These are phyloP conservation scores for Sclerotiophoma versabilis DNA, from an alignment of 2,329 filamentous ascomycete genomes.

Conservation along the genomic window DNA sequence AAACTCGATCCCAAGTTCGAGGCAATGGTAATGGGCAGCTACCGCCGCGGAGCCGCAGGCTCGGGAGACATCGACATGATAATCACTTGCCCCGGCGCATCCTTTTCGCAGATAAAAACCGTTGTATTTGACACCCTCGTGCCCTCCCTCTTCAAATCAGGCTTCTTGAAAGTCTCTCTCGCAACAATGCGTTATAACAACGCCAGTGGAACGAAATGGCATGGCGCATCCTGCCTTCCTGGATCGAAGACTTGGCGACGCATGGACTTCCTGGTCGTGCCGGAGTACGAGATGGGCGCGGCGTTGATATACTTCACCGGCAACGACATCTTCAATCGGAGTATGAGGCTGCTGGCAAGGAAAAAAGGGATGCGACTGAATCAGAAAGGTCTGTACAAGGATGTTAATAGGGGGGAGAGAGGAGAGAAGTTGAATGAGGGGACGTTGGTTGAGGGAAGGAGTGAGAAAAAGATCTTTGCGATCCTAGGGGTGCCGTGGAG, in stretches of 20 bases:
- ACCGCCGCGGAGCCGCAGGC: constrained; percentile 75
- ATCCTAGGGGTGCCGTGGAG: constrained; percentile 84
- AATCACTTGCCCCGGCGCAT: constrained; percentile 71
- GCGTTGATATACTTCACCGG: constrained; percentile 95
- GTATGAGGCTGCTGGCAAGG: constrained; percentile 78
- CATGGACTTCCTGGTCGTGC: constrained; percentile 85
- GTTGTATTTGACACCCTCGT: constrained; percentile 71
- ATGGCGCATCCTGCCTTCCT: constrained; percentile 80
- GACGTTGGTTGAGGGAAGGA: constrained; percentile 72
- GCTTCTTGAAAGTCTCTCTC: constrained; percentile 75
- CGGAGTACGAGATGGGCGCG: constrained; percentile 78
- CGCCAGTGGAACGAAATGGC: constrained; percentile 77
- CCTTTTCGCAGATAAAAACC: constrained; percentile 61
- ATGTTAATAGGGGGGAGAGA: constrained; percentile 68
- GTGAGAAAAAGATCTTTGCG: constrained; percentile 83
- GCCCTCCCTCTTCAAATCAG: constrained; percentile 62
- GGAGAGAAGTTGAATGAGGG: constrained; percentile 71
- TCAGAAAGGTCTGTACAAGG: constrained; percentile 78
- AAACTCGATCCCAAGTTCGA: constrained; percentile 69
- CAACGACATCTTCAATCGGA: constrained; percentile 93
- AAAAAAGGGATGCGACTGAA: constrained; percentile 86
- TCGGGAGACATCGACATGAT: constrained; percentile 88
- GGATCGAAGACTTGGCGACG: constrained; percentile 70
- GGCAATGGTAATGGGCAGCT: constrained; percentile 82
- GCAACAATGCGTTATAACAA: constrained; percentile 62